Evolutionary conservation across 2,329 filamentous ascomycete species (phyloP).

Genomic region (Fusarium proliferatum): DNA sequence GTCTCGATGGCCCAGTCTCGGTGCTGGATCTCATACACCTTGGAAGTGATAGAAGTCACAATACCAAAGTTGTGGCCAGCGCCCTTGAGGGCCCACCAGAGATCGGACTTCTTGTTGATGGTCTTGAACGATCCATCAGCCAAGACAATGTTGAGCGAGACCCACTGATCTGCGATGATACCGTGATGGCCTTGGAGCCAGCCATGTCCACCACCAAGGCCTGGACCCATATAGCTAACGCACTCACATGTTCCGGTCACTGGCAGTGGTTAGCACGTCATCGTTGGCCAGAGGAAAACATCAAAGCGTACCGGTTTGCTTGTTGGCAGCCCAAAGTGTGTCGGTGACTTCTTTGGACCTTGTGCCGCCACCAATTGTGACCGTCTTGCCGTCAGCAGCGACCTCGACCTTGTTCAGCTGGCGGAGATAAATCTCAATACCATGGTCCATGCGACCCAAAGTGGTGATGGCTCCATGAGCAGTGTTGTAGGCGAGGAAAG

Average conservation of each 20-base stretch:
- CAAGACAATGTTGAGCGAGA: conserved; percentile 49
- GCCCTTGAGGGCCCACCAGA: conserved; percentile 52
- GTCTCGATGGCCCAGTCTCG: conserved; percentile 48
- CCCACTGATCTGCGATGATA: conserved; percentile 49
- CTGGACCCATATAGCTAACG: conserved; percentile 47
- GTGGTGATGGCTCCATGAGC: conserved; percentile 63
- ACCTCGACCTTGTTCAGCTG: conserved; percentile 58
- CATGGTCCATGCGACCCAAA: conserved; percentile 59
- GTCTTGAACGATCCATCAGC: conserved; percentile 44
- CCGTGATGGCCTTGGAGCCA: conserved; percentile 46
- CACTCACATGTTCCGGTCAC: conserved; percentile 44
- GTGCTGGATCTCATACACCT: conserved; percentile 46
- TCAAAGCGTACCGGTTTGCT: conserved; percentile 57
- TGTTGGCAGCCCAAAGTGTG: conserved; percentile 60
- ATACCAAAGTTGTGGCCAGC: conserved; percentile 52
- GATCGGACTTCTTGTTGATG: conserved; percentile 42
- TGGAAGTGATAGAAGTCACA: conserved; percentile 46
- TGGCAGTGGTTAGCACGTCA: not conserved
- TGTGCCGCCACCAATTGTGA: conserved; percentile 61
- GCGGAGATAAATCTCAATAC: conserved; percentile 62
- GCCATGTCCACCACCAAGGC: conserved; percentile 48
- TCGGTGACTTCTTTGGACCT: conserved; percentile 59
- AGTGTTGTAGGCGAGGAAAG: conserved; percentile 65
- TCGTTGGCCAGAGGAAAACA: too few relatives aligned
- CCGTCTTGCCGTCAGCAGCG: conserved; percentile 56